Conservation (phyloP, 1,284 basidiomycete genomes). For the Ustilago shanxiensis region DNA sequence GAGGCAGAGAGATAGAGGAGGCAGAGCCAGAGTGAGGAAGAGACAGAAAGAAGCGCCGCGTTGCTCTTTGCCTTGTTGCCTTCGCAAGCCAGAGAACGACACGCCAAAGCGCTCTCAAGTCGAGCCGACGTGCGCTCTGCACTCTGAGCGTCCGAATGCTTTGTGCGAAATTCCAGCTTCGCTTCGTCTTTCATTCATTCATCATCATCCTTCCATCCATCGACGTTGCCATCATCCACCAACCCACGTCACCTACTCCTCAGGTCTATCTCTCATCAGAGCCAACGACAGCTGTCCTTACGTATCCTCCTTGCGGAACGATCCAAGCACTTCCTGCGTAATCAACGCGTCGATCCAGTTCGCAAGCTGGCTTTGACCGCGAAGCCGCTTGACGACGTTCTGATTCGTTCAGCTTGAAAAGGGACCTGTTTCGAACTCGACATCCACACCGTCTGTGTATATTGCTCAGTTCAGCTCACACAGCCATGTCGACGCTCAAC, state of each 20-base stretch:
- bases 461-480: background rate
- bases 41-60: slow-evolving; percentile 1
- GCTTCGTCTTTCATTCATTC: background rate
- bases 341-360: background rate
- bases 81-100: background rate
- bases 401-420: background rate
- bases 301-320: background rate
- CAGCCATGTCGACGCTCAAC: slow-evolving; percentile 53
- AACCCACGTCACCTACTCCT: background rate
- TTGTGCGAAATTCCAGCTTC: slow-evolving; percentile 9
- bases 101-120: background rate
- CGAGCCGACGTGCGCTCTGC: slow-evolving; percentile 15
- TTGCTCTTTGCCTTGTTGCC: background rate
- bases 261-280: background rate
- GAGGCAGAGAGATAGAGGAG: background rate
- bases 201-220: slow-evolving; percentile 1
- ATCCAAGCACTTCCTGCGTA: background rate
- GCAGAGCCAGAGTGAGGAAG: background rate
- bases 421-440: background rate
- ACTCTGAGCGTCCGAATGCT: background rate
- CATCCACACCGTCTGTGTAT: background rate
- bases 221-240: background rate
- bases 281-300: background rate
- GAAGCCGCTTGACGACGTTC: slow-evolving; percentile 2
- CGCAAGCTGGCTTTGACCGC: background rate